Evolutionary conservation across 1,284 basidiomycete genomes (phyloP), one percentile per base, ranked within the genome.

Genomic region (Moesziomyces antarcticus): DNA sequence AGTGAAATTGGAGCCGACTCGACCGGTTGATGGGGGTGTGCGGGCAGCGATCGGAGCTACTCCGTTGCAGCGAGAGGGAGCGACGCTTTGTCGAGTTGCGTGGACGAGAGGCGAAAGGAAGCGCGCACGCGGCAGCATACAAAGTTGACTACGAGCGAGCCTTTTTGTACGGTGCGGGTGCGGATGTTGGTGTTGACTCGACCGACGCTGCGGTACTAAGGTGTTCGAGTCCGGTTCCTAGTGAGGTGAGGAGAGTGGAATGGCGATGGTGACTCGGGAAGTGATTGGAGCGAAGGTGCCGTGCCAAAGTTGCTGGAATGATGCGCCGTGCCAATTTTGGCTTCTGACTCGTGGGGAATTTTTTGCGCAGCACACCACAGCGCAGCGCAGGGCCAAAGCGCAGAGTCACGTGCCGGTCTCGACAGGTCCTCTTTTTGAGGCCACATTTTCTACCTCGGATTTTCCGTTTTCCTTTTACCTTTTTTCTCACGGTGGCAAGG

Each of bases 121-220:
- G 22, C 54, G 46, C 37, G 44, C 30, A 41, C 44, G 52, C 46
- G 56, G 52, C 66, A 49, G 51, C 66, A 69, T 69, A 56, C 66
- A 69, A 57, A 22, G 48, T 37, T 48, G 56, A 69, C 56, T 63
- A 55, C 54, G 22, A 24, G 10, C 22, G 35, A 44, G 53, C 56
- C 42, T 51, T 60, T 56, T 49, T 55, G 13, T 21, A 21, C 14
- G 21, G 35, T 45, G 20, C 16, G 21, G 16, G 24, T 30, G 13
- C 11, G 35, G 21, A 20, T 20, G 21, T 18, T 33, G 30, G 11
- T 33, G 30, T 33, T 33, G 30, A 33, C 30, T 33, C 30, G 30
- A 33, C 30, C 30, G 30, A 33, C 30, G 30, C 30, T 33, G 30
- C 30, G 10, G 30, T 33, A 13, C 2, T 33, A 0, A 13, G 30